Conservation (phyloP, 805 yeast genomes). For the Wickerhamiella allomyrinae region DNA sequence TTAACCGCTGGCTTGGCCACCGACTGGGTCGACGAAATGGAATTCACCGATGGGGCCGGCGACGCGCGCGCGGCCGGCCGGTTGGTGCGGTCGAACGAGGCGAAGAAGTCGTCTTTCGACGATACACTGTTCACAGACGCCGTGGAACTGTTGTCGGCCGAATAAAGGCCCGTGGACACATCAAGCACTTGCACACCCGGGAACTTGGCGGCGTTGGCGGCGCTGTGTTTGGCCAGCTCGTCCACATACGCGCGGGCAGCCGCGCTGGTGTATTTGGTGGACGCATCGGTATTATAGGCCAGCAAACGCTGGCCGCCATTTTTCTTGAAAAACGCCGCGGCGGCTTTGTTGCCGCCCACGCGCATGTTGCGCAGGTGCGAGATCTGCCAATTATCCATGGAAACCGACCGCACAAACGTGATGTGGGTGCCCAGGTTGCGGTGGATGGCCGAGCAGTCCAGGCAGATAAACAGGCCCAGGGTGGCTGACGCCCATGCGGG, state of each 20-base stretch:
- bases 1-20: slow-evolving; percentile 10
- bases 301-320: slow-evolving; percentile 73
- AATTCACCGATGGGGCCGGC: slow-evolving; percentile 14
- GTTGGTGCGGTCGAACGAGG: slow-evolving; percentile 74
- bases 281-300: slow-evolving; percentile 43
- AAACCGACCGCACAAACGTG: slow-evolving; percentile 84
- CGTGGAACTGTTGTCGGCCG: slow-evolving; percentile 7
- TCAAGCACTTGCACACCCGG: slow-evolving; percentile 66
- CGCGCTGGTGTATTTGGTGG: slow-evolving; percentile 63
- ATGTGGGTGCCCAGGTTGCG: slow-evolving; percentile 93
- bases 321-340: slow-evolving; percentile 68
- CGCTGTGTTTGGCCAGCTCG: slow-evolving; percentile 56
- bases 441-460: slow-evolving; percentile 91
- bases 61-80: slow-evolving; percentile 28
- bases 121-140: slow-evolving; percentile 14
- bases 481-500: slow-evolving; percentile 99
- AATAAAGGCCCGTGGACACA: slow-evolving; percentile 22
- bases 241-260: slow-evolving; percentile 72
- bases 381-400: slow-evolving; percentile 87
- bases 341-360: slow-evolving; percentile 81
- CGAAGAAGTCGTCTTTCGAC: slow-evolving; percentile 66
- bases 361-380: slow-evolving; percentile 83
- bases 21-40: not conserved
- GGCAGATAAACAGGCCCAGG: slow-evolving; percentile 81
- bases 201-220: slow-evolving; percentile 48